Evolutionary conservation across 768 basidiomycete genomes (phyloP).

Genomic region (Boletus eberwhitei): DNA sequence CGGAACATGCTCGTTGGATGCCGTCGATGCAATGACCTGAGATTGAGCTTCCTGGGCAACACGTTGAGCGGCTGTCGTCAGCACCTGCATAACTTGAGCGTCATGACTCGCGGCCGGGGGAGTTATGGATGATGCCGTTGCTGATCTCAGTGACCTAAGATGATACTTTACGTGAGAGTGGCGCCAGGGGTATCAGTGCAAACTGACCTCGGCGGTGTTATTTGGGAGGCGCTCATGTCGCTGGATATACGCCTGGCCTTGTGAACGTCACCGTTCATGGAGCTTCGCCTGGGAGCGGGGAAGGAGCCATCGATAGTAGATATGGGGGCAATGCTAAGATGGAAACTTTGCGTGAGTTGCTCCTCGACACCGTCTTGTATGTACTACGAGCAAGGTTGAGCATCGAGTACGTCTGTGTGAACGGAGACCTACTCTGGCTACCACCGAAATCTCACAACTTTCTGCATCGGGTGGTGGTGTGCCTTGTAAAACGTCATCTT

Average conservation of each 20-base stretch:
- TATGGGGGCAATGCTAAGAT: constrained; percentile 69
- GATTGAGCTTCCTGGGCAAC: constrained; percentile 73
- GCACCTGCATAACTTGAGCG: constrained; percentile 72
- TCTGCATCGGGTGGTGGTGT: constrained; percentile 74
- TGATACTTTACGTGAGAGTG: constrained; percentile 5
- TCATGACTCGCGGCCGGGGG: constrained; percentile 46
- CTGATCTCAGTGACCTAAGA: constrained; percentile 31
- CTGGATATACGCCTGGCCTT: constrained; percentile 40
- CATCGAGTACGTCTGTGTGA: neutral
- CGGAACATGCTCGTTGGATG: constrained; percentile 41
- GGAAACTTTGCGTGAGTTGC: constrained; percentile 61
- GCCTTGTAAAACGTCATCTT: constrained; percentile 77
- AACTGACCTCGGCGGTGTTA: constrained; percentile 29
- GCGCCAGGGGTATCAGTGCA: neutral
- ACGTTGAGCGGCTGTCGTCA: constrained; percentile 73
- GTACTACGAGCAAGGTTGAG: constrained; percentile 35
- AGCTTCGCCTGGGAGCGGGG: constrained; percentile 44
- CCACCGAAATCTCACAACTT: constrained; percentile 69
- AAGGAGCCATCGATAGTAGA: constrained; percentile 46
- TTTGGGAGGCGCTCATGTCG: constrained; percentile 38
- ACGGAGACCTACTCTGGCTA: constrained; percentile 60
- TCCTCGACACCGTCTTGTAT: constrained; percentile 74
- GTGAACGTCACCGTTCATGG: constrained; percentile 42
- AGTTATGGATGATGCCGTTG: constrained; percentile 27
- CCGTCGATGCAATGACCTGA: constrained; percentile 54